Conservation (phyloP, 176 grass and related monocot species). For the Metroxylon sagu region DNA sequence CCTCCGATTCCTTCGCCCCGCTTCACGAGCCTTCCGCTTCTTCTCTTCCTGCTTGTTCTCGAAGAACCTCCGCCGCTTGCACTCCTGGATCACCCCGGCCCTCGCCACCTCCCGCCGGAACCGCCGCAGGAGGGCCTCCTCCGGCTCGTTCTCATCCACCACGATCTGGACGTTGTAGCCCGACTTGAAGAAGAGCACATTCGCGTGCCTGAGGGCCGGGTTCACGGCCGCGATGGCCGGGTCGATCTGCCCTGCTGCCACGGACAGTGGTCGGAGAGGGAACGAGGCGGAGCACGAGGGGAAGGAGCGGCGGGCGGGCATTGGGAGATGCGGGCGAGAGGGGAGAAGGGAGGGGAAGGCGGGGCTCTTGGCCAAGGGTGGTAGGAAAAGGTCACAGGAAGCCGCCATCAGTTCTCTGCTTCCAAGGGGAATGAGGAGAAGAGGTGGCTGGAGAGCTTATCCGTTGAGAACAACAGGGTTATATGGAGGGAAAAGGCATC, state of each 20-base stretch:
- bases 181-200: slow-evolving; percentile 10
- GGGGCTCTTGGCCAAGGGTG: slow-evolving; percentile 8
- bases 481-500: no score
- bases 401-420: background rate
- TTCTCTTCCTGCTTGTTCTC: slow-evolving; percentile 70
- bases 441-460: no score
- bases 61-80: slow-evolving; percentile 66
- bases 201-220: slow-evolving; percentile 3
- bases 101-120: slow-evolving; percentile 84
- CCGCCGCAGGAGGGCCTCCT: slow-evolving; percentile 54
- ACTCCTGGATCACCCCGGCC: slow-evolving; percentile 68
- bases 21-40: slow-evolving; percentile 68
- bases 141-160: slow-evolving; percentile 72
- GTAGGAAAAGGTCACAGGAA: slow-evolving; percentile 2
- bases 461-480: no score
- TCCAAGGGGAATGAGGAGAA: no score
- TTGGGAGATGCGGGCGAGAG: background rate
- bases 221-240: background rate
- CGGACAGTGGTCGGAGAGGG: background rate
- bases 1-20: slow-evolving; percentile 23
- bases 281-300: background rate
- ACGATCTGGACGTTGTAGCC: slow-evolving; percentile 86
- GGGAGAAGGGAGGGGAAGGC: slow-evolving; percentile 10
- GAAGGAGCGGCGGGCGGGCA: background rate
- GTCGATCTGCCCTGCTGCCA: background rate